Conservation (phyloP, 257 asterid species). For the Nemophila menziesii region DNA sequence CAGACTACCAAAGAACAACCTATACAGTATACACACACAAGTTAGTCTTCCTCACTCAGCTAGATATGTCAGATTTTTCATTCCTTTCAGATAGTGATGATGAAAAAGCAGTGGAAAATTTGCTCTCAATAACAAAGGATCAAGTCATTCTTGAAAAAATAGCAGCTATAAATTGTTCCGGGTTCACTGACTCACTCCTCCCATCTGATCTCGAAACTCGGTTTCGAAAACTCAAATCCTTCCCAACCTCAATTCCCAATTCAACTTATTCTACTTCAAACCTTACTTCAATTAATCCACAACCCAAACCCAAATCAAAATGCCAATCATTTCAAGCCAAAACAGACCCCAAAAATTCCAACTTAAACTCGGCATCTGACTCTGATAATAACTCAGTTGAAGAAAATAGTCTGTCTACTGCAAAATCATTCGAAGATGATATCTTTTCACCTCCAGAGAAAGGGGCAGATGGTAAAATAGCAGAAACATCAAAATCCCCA, state of each 20-base stretch:
- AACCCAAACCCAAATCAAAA: constrained; percentile 8
- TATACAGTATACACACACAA: not conserved
- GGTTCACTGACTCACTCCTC: constrained; percentile 48
- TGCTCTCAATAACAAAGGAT: constrained; percentile 71
- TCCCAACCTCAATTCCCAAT: constrained; percentile 43
- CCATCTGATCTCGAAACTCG: constrained; percentile 74
- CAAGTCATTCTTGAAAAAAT: constrained; percentile 61
- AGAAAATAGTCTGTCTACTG: not conserved
- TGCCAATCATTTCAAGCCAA: constrained; percentile 1
- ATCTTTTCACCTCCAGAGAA: constrained; percentile 13
- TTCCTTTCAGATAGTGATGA: constrained; percentile 72
- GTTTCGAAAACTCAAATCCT: constrained; percentile 70
- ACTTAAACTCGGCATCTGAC: constrained; percentile 8
- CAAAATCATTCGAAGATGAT: constrained; percentile 4
- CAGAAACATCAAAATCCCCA: constrained; percentile 18
- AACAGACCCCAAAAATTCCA: not conserved
- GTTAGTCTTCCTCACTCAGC: not conserved
- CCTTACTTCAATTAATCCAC: not conserved
- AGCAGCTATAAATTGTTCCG: constrained; percentile 67
- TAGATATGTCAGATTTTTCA: constrained; percentile 44
- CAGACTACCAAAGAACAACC: not conserved
- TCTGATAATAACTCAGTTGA: constrained; percentile 21
- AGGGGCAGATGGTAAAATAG: constrained; percentile 18
- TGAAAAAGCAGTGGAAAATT: constrained; percentile 65
- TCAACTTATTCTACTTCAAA: constrained; percentile 10